Conservation (phyloP, 2,329 filamentous ascomycete species). For the Byssothecium circinans region DNA sequence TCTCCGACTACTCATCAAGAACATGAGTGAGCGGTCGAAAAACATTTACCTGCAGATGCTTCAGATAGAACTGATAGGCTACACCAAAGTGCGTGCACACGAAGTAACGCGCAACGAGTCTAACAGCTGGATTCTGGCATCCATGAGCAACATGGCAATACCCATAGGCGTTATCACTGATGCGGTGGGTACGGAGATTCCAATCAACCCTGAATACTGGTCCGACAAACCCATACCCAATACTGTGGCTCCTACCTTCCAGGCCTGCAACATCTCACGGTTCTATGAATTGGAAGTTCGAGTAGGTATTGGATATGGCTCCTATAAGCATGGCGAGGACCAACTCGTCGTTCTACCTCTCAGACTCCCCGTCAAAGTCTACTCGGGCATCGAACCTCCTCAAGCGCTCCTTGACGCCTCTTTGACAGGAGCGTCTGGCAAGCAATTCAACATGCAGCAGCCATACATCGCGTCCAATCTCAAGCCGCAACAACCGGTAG, state of each 20-base stretch:
- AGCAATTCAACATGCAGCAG: background rate
- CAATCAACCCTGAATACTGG: conserved; percentile 75
- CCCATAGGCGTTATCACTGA: conserved; percentile 63
- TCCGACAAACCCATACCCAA: conserved; percentile 72
- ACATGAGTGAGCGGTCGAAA: conserved; percentile 68
- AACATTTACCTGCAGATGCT: conserved; percentile 75
- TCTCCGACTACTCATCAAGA: conserved; percentile 76
- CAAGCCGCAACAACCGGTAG: conserved; percentile 11
- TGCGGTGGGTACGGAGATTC: conserved; percentile 66
- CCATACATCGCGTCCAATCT: conserved; percentile 11
- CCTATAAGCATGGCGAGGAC: conserved; percentile 57
- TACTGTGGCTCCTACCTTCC: conserved; percentile 83
- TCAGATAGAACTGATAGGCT: conserved; percentile 78
- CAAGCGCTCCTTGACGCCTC: conserved; percentile 71
- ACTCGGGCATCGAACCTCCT: conserved; percentile 84
- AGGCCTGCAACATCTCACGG: conserved; percentile 83
- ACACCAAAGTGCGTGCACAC: conserved; percentile 77
- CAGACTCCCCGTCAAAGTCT: conserved; percentile 77
- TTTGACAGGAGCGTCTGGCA: conserved; percentile 30
- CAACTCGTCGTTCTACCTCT: conserved; percentile 79
- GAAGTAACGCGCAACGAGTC: conserved; percentile 70
- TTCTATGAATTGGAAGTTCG: conserved; percentile 82
- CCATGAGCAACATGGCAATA: conserved; percentile 70
- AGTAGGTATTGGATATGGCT: conserved; percentile 75
- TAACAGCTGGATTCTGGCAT: conserved; percentile 74